phyloP scores from a whole-genome alignment of 1,284 basidiomycete species.

The Schizophyllum amplum region DNA sequence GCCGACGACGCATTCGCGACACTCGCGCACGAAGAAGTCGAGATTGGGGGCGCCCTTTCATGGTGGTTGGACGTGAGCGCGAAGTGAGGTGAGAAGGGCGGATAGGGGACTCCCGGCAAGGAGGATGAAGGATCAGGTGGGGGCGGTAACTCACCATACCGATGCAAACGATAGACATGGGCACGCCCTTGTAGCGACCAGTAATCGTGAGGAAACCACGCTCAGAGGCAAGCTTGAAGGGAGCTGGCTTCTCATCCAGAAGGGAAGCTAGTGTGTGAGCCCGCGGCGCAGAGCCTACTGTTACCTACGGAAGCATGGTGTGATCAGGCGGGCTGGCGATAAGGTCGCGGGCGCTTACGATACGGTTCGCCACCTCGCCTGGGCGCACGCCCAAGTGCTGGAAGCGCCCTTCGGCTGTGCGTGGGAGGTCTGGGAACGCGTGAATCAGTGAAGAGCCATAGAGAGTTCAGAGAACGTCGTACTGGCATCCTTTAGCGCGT shows the following conservation, averaged over 20 bases:
- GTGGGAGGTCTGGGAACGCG: slow-evolving; percentile 55
- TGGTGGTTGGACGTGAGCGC: too few species aligned
- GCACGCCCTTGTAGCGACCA: slow-evolving; percentile 61
- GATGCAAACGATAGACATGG: slow-evolving; percentile 71
- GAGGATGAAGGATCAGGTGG: too few species aligned
- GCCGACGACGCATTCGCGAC: slow-evolving; percentile 67
- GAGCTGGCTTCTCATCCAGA: slow-evolving; percentile 50
- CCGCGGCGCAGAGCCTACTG: slow-evolving; percentile 68
- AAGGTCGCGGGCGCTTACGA: slow-evolving; percentile 35
- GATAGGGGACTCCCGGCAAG: not conserved
- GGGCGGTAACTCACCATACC: slow-evolving; percentile 45
- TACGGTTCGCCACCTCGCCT: slow-evolving; percentile 77
- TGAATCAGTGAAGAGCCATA: slow-evolving; percentile 15
- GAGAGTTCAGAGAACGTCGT: slow-evolving; percentile 19
- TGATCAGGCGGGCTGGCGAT: not conserved
- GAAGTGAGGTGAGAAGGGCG: not conserved
- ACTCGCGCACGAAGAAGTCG: slow-evolving; percentile 82
- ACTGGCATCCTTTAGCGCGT: slow-evolving; percentile 53
- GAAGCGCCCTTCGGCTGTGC: slow-evolving; percentile 60
- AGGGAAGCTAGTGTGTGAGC: slow-evolving; percentile 51
- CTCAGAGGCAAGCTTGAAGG: slow-evolving; percentile 62
- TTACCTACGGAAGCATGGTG: slow-evolving; percentile 53
- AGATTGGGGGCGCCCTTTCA: slow-evolving; percentile 68
- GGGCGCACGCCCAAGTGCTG: slow-evolving; percentile 71
- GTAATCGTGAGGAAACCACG: slow-evolving; percentile 78